A percentile compares a stretch with the other conserved stretches of the same genome.
phyloP scores from a whole-genome alignment of 345 rosid species.

The Melaleuca quinquenervia region DNA sequence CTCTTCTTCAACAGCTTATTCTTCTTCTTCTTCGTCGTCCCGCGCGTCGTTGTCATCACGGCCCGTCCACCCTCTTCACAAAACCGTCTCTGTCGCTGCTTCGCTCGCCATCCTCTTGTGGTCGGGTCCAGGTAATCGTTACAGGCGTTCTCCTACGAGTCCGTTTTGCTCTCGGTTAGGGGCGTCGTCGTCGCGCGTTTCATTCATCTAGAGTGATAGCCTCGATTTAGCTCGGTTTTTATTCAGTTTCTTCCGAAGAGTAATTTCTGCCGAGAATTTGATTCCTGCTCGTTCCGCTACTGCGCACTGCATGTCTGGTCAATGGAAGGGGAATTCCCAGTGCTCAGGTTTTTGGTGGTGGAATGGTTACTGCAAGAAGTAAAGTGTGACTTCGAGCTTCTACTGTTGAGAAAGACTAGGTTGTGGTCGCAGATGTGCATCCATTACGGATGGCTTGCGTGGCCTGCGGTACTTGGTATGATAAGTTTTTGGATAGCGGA shows the following conservation, averaged over 20 bases:
- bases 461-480: background rate
- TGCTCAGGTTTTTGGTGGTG: background rate
- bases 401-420: background rate
- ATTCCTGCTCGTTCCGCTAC: background rate
- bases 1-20: background rate
- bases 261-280: background rate
- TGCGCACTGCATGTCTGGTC: background rate
- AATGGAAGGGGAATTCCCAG: background rate
- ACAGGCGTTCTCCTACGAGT: background rate
- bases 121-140: conserved; percentile 45
- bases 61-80: background rate
- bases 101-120: conserved; percentile 60
- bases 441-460: background rate
- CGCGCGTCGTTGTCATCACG: background rate
- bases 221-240: background rate
- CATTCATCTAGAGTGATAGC: background rate
- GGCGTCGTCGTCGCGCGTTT: background rate
- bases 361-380: background rate
- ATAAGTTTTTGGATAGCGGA: background rate
- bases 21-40: conserved; percentile 10
- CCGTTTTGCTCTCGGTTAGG: background rate
- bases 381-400: background rate
- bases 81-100: conserved; percentile 54
- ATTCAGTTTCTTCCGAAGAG: background rate
- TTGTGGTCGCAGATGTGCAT: background rate